phyloP scores from a whole-genome alignment of 805 yeast genomes.

The Barnettozyma vustinii region DNA sequence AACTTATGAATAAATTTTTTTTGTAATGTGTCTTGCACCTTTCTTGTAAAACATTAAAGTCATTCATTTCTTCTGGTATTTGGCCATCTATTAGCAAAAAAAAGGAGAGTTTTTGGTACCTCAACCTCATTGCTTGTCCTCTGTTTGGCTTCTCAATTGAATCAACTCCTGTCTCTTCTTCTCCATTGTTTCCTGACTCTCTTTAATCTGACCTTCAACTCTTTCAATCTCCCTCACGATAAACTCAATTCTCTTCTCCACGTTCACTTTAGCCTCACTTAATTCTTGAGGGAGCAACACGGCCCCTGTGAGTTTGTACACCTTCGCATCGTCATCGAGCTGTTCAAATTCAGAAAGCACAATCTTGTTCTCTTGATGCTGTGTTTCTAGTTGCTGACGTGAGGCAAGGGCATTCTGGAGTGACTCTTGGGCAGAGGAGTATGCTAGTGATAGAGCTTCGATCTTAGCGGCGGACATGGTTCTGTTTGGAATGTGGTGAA shows the following conservation, averaged over 20 bases:
- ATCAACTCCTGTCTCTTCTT: conserved; percentile 50
- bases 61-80: background rate
- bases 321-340: conserved; percentile 63
- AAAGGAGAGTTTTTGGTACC: no score
- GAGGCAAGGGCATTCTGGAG: conserved; percentile 54
- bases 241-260: conserved; percentile 84
- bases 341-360: conserved; percentile 75
- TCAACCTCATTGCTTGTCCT: conserved; percentile 1
- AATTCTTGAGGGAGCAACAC: conserved; percentile 86
- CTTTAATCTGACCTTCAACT: conserved; percentile 66
- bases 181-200: conserved; percentile 51
- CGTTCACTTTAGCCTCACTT: conserved; percentile 76
- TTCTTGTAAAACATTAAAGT: background rate
- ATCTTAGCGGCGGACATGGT: conserved; percentile 26
- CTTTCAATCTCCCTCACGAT: conserved; percentile 72
- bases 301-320: conserved; percentile 89
- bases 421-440: conserved; percentile 40
- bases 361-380: conserved; percentile 87
- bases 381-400: conserved; percentile 88
- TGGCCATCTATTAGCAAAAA: background rate
- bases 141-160: conserved; percentile 34
- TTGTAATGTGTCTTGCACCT: background rate
- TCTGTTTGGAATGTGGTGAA: conserved; percentile 4
- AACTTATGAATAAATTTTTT: background rate
- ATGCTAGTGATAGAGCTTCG: conserved; percentile 40